Evolutionary conservation across 2,329 filamentous ascomycete species (phyloP).

Genomic region (Hypomyces rosellus): DNA sequence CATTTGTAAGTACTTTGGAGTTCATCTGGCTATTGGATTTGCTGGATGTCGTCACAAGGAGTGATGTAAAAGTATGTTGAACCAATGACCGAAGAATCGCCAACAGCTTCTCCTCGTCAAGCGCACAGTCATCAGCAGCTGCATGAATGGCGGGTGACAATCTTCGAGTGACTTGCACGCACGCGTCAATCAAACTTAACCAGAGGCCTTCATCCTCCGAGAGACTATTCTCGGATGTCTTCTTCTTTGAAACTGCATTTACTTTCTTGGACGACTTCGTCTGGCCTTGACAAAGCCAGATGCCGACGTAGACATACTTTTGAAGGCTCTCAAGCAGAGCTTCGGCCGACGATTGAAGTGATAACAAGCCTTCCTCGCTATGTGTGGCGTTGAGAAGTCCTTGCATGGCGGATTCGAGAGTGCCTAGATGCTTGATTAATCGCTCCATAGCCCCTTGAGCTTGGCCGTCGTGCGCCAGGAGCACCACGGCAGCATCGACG

Average conservation of each 20-base stretch:
- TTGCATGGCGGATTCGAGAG: slow-evolving; percentile 70
- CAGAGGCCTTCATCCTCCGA: slow-evolving; percentile 51
- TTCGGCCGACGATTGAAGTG: slow-evolving; percentile 58
- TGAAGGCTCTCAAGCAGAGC: slow-evolving; percentile 72
- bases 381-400: slow-evolving; percentile 60
- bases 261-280: slow-evolving; percentile 52
- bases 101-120: slow-evolving; percentile 57
- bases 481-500: slow-evolving; percentile 84
- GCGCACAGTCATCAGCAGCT: slow-evolving; percentile 20
- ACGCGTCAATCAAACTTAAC: slow-evolving; percentile 54
- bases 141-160: slow-evolving; percentile 50
- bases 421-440: slow-evolving; percentile 72
- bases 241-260: slow-evolving; percentile 45
- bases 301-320: slow-evolving; percentile 87
- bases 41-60: slow-evolving; percentile 68
- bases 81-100: slow-evolving; percentile 69
- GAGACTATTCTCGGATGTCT: slow-evolving; percentile 31
- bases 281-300: slow-evolving; percentile 90
- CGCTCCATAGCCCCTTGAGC: slow-evolving; percentile 77
- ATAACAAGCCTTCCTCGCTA: slow-evolving; percentile 44
- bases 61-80: slow-evolving; percentile 83
- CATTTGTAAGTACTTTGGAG: slow-evolving; percentile 30
- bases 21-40: slow-evolving; percentile 28
- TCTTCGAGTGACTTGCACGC: slow-evolving; percentile 57
- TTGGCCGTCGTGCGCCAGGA: slow-evolving; percentile 85